Evolutionary conservation across 805 yeast genomes (phyloP).

Genomic region (Lachancea meyersii): DNA sequence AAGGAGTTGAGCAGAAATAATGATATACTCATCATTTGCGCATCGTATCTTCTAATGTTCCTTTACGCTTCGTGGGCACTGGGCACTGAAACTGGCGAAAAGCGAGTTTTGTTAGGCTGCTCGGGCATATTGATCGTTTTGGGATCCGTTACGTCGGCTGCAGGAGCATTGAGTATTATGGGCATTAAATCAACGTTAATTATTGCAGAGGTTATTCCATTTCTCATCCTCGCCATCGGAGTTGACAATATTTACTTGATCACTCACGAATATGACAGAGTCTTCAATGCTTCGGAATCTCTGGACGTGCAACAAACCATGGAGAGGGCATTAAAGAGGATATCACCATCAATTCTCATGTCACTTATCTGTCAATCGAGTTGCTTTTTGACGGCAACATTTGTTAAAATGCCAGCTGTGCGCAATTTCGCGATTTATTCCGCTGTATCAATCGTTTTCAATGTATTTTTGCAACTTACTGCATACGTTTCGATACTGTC

Average conservation of each 20-base stretch:
- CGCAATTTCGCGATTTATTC: conserved; percentile 87
- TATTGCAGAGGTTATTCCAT: conserved; percentile 95
- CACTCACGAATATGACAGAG: conserved; percentile 65
- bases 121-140: conserved; percentile 80
- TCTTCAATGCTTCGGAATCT: conserved; percentile 42
- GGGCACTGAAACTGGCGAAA: conserved; percentile 29
- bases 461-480: conserved; percentile 74
- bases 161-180: conserved; percentile 70
- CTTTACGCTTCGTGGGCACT: conserved; percentile 78
- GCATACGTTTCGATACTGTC: conserved; percentile 69
- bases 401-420: conserved; percentile 94
- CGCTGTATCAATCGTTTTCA: conserved; percentile 75
- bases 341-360: conserved; percentile 82
- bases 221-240: conserved; percentile 89
- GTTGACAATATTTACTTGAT: conserved; percentile 88
- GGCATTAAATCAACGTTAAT: conserved; percentile 84
- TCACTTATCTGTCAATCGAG: conserved; percentile 73
- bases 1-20: conserved; percentile 79
- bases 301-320: conserved; percentile 53
- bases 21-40: conserved; percentile 60
- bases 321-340: conserved; percentile 55
- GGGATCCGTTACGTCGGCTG: conserved; percentile 72
- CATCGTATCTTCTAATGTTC: conserved; percentile 83
- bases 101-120: conserved; percentile 71
- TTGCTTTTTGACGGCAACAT: conserved; percentile 71